These are phyloP conservation scores for Penicillium lagena DNA, from an alignment of 495 filamentous ascomycete species.

Conservation along the genomic window DNA sequence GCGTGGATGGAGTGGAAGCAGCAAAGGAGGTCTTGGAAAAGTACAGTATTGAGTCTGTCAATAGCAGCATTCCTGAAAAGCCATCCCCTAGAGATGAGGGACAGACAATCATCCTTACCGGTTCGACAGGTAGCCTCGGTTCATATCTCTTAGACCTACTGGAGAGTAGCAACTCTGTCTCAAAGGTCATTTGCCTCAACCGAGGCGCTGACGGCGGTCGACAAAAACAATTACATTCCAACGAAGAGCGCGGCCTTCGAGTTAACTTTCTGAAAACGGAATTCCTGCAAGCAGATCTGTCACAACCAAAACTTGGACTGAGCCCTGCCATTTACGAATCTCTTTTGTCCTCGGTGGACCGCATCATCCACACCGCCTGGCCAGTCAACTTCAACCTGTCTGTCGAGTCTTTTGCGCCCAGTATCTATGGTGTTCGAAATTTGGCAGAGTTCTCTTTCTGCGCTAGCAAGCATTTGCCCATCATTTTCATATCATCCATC, in stretches of 20 bases:
- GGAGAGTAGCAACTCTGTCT: slow-evolving; percentile 22
- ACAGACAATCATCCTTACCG: slow-evolving; percentile 42
- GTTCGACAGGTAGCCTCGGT: slow-evolving; percentile 54
- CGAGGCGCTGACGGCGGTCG: slow-evolving; percentile 17
- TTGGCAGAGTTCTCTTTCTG: slow-evolving; percentile 41
- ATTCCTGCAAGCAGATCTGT: slow-evolving; percentile 46
- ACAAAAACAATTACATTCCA: slow-evolving; percentile 7
- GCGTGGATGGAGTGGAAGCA: background rate
- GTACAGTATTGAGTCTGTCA: slow-evolving; percentile 15
- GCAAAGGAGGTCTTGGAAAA: slow-evolving; percentile 12
- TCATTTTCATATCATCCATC: slow-evolving; percentile 51
- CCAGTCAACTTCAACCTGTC: slow-evolving; percentile 56
- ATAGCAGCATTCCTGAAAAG: background rate
- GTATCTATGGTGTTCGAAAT: slow-evolving; percentile 43
- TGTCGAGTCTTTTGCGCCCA: slow-evolving; percentile 47
- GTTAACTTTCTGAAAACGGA: slow-evolving; percentile 15
- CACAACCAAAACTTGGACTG: slow-evolving; percentile 39
- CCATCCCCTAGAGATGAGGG: background rate
- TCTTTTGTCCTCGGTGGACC: slow-evolving; percentile 32
- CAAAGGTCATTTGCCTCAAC: slow-evolving; percentile 51
- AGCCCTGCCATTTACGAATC: slow-evolving; percentile 22
- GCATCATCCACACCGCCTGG: slow-evolving; percentile 59
- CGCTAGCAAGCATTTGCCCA: slow-evolving; percentile 30
- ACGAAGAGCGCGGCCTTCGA: slow-evolving; percentile 5
- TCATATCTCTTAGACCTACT: slow-evolving; percentile 48